Conservation (phyloP, 75 land plant genomes). For the Larix kaempferi region DNA sequence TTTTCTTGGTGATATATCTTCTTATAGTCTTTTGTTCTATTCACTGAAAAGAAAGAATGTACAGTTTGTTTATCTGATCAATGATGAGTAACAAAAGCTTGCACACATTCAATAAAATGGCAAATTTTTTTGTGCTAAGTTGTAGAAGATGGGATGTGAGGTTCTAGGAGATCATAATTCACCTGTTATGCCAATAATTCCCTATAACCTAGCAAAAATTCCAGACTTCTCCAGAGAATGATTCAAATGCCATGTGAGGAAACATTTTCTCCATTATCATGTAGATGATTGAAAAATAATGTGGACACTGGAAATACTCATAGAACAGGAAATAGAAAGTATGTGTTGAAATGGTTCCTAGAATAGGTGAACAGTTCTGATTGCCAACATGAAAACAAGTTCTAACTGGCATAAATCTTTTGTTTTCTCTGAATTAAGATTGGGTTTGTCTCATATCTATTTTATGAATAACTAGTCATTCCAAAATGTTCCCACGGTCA, state of each 20-base stretch:
- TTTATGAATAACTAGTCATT: not conserved
- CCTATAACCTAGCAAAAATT: constrained; percentile 92
- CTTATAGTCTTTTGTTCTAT: not conserved
- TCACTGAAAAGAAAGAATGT: not conserved
- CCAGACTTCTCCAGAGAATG: constrained; percentile 97
- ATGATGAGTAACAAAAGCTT: constrained; percentile 45
- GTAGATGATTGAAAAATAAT: not conserved
- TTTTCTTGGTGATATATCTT: not conserved
- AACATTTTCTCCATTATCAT: not conserved
- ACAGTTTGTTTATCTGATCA: not conserved
- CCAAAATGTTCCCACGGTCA: not conserved
- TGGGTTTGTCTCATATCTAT: not conserved
- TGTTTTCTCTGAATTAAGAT: not conserved
- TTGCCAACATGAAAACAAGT: not conserved
- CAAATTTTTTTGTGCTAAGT: constrained; percentile 83
- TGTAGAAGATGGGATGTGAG: constrained; percentile 91
- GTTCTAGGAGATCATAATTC: constrained; percentile 95
- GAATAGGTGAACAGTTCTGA: not conserved
- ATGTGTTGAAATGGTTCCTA: not conserved
- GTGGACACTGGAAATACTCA: not conserved
- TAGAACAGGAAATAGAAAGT: not conserved
- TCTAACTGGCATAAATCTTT: not conserved
- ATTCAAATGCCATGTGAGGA: constrained; percentile 74
- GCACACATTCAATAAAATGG: constrained; percentile 85
- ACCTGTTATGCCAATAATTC: constrained; percentile 98